A percentile compares a stretch with the other conserved stretches of the same genome.
phyloP scores from a whole-genome alignment of 768 basidiomycete species.

The Mycena rebaudengoi region DNA sequence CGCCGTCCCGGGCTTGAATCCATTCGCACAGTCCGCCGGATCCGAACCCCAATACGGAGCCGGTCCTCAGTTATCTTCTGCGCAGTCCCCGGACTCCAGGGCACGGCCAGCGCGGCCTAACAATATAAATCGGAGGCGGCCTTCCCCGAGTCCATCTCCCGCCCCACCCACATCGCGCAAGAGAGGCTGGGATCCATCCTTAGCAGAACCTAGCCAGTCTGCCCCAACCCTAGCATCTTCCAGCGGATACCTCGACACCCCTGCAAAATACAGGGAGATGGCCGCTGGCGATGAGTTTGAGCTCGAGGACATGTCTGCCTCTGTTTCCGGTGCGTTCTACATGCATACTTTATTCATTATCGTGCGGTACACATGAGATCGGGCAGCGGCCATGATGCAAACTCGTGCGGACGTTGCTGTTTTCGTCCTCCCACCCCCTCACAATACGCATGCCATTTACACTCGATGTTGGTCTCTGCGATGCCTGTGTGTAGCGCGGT shows the following conservation, averaged over 20 bases:
- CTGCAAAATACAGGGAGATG: constrained; percentile 66
- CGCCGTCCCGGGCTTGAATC: constrained; percentile 73
- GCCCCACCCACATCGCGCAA: constrained; percentile 59
- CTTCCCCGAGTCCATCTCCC: constrained; percentile 44
- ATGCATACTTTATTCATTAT: constrained; percentile 28
- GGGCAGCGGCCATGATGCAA: constrained; percentile 1
- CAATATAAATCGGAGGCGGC: constrained; percentile 31
- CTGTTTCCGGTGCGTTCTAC: constrained; percentile 33
- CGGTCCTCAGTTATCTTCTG: constrained; percentile 22
- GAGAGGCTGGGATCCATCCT: constrained; percentile 78
- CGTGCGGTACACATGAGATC: neutral
- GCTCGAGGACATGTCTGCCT: constrained; percentile 33
- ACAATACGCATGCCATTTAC: neutral
- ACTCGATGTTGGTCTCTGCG: neutral
- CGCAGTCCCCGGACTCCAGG: constrained; percentile 36
- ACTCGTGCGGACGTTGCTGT: neutral
- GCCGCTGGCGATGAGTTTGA: constrained; percentile 43
- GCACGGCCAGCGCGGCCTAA: constrained; percentile 31
- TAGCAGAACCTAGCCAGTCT: constrained; percentile 62
- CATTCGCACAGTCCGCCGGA: constrained; percentile 52
- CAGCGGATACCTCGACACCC: constrained; percentile 74
- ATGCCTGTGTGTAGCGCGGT: too few relatives aligned
- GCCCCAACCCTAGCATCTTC: constrained; percentile 61
- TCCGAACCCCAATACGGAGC: constrained; percentile 21
- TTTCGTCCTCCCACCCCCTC: neutral